phyloP scores from a whole-genome alignment of 305 asterid genomes.

The Fraxinus nigra region DNA sequence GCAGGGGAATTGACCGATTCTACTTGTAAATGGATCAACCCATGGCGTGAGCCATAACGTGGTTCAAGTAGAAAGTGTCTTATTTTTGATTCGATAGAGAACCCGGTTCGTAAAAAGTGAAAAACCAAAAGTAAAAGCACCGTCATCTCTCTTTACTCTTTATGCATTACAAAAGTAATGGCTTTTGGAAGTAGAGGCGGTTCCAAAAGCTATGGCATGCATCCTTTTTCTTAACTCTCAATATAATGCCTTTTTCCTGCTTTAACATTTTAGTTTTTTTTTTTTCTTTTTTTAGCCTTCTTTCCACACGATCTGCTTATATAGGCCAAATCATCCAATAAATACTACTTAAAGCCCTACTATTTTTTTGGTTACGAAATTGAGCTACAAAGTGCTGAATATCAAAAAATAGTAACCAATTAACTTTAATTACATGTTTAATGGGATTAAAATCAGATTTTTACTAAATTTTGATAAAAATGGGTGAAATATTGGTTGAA shows the following conservation, averaged over 20 bases:
- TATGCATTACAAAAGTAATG: constrained; percentile 19
- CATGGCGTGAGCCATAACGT: not conserved
- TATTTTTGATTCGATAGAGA: not conserved
- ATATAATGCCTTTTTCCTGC: not conserved
- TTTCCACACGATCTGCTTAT: not conserved
- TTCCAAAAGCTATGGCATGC: constrained; percentile 23
- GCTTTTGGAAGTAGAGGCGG: constrained; percentile 22
- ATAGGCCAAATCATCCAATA: constrained; percentile 26
- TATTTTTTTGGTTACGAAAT: not conserved
- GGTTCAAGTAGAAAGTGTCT: not conserved
- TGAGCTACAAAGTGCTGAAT: not conserved
- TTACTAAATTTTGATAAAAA: not conserved
- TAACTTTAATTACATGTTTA: not conserved
- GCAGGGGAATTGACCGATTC: not conserved
- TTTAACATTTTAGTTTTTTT: not conserved
- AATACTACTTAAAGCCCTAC: not conserved
- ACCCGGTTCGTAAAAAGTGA: not conserved
- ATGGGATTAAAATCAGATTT: not conserved
- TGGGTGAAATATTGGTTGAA: not conserved
- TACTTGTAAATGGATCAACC: not conserved
- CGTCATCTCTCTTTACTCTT: not conserved
- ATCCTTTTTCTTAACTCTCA: not conserved
- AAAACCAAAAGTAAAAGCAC: constrained; percentile 20
- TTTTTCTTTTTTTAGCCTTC: not conserved
- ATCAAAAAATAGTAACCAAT: not conserved